Evolutionary conservation across 2,329 filamentous ascomycete genomes (phyloP).

Genomic region (Coleophoma crateriformis): DNA sequence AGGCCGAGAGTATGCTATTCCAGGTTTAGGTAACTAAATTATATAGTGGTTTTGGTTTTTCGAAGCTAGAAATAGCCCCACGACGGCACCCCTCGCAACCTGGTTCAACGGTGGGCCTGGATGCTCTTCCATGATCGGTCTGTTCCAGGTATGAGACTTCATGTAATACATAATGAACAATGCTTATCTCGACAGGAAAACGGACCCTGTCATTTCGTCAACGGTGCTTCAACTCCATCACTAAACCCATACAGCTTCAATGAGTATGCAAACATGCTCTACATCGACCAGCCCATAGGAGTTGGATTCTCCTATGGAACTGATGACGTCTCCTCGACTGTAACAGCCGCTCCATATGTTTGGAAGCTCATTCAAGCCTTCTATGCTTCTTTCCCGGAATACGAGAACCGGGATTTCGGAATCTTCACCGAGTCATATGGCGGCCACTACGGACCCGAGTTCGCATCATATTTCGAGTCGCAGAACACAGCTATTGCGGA

Average conservation of each 20-base stretch:
- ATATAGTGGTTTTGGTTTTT: conserved; percentile 44
- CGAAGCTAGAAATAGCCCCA: conserved; percentile 46
- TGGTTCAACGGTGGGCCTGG: conserved; percentile 44
- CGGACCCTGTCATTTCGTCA: conserved; percentile 34
- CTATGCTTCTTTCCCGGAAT: conserved; percentile 57
- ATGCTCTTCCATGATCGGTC: conserved; percentile 50
- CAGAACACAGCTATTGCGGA: conserved; percentile 46
- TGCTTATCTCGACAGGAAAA: conserved; percentile 27
- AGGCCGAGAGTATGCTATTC: conserved; percentile 20
- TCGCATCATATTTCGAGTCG: conserved; percentile 47
- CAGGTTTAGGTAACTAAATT: neutral
- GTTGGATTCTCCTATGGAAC: conserved; percentile 35
- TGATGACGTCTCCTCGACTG: conserved; percentile 37
- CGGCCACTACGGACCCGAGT: conserved; percentile 53
- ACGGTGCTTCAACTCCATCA: conserved; percentile 32
- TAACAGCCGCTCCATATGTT: conserved; percentile 41
- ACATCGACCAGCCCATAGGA: conserved; percentile 32
- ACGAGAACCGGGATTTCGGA: conserved; percentile 51
- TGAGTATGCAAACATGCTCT: conserved; percentile 33
- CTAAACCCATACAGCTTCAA: conserved; percentile 35
- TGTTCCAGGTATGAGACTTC: conserved; percentile 45
- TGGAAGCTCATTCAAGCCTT: conserved; percentile 56
- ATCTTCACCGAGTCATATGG: conserved; percentile 49
- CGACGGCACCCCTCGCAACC: conserved; percentile 34
- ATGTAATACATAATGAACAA: conserved; percentile 2